Conservation (phyloP, 805 yeast genomes). For the Yarrowia bubula region DNA sequence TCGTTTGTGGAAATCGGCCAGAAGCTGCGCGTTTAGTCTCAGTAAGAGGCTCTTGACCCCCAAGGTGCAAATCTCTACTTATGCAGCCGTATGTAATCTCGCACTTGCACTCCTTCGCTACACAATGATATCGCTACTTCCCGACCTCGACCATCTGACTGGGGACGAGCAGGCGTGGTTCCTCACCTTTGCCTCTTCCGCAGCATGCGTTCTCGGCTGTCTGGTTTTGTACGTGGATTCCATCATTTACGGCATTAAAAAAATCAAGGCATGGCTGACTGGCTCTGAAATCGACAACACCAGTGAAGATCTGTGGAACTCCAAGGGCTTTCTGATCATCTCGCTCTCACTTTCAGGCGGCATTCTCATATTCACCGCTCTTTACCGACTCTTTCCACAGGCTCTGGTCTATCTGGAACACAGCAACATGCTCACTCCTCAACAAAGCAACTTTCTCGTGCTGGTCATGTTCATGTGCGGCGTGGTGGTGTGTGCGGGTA, state of each 20-base stretch:
- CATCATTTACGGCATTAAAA: constrained; percentile 55
- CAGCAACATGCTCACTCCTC: constrained; percentile 33
- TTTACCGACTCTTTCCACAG: constrained; percentile 75
- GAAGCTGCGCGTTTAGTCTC: too few relatives aligned
- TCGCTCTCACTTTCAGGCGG: constrained; percentile 81
- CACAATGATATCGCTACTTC: constrained; percentile 9
- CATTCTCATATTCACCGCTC: constrained; percentile 70
- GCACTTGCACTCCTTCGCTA: not conserved
- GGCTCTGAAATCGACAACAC: not conserved
- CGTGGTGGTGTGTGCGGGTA: constrained; percentile 52
- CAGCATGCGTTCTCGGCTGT: constrained; percentile 72
- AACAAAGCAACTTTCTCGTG: constrained; percentile 42
- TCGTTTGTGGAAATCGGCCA: too few relatives aligned
- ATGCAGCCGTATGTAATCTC: too few relatives aligned
- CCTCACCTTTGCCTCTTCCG: constrained; percentile 61
- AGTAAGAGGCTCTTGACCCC: not conserved
- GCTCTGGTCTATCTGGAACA: constrained; percentile 49
- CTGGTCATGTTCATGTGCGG: constrained; percentile 58
- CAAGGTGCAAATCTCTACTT: too few relatives aligned
- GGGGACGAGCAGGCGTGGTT: constrained; percentile 46
- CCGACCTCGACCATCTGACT: constrained; percentile 25
- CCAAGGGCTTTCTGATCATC: constrained; percentile 61
- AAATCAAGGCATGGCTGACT: constrained; percentile 38
- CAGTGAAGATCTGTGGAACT: constrained; percentile 14
- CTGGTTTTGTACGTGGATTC: constrained; percentile 58